Base-by-base conservation (phyloP, 805 yeast species). In the Teunomyces stri region DNA sequence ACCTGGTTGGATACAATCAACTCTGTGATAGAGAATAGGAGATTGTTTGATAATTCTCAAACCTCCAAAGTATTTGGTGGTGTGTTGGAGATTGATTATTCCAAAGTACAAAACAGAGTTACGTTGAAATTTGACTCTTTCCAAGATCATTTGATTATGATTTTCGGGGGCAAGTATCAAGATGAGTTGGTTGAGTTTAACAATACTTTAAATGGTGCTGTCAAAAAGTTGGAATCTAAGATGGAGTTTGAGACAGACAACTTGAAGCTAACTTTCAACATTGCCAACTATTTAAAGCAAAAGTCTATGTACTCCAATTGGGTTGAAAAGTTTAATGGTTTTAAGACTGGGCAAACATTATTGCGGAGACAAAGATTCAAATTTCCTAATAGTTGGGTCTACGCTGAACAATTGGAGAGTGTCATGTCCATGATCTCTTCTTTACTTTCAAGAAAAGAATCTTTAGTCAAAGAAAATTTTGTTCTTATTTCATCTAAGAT, bases 351-450 rank as follows among this genome's bases (percentile, higher is more conserved):
- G 4, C 85, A 82, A 47, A 54, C 57, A 3, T 48, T 70, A 2
- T 56, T 82, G 6, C 50, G 68, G 1, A 70, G 74, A 25, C 66
- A 72, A n/a, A 65, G 84, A 38, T 76, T 65, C 50, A 69, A 68
- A 18, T 74, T 80, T 43, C 78, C 84, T 0, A 30, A 64, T 0
- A 74, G 75, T 25, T 85, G 90, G 85, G 51, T 83, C 0, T 79
- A 69, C 58, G 69, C 68, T 41, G 94, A 86, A 35, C 95, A 88
- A 53, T 47, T 88, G 0, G 81, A 78, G 11, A 70, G 68, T 43
- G 81, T 79, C 45, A 59, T 72, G 45, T 55, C 66, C 0, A 68
- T 80, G 1, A 57, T 83, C 28, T 44, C 53, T 1, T 70, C 78
- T 31, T 59, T 79, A 9, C 44, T 76, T 37, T 51, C 52, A 3